Conservation (phyloP, 2,329 filamentous ascomycete genomes). For the Nigrograna mackinnonii region DNA sequence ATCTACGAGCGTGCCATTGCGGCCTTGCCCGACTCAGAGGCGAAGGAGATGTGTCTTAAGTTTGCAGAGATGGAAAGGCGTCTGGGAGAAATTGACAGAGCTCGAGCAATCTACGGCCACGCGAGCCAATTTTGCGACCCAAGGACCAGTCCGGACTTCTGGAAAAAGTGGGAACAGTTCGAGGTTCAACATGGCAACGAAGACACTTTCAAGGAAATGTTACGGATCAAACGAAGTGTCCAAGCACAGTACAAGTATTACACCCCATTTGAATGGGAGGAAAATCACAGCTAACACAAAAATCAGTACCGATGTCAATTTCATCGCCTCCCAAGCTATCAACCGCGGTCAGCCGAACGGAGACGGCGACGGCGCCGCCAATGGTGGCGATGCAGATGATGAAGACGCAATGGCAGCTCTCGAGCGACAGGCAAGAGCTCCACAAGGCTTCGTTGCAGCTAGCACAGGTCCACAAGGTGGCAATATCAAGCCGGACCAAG, state of each 20-base stretch:
- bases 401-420: slow-evolving; percentile 87
- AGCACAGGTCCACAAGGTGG: slow-evolving; percentile 73
- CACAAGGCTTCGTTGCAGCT: slow-evolving; percentile 87
- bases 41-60: slow-evolving; percentile 97
- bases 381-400: slow-evolving; percentile 53
- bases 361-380: slow-evolving; percentile 46
- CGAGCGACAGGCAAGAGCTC: slow-evolving; percentile 85
- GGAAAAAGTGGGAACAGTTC: slow-evolving; percentile 96
- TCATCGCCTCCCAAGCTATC: slow-evolving; percentile 94
- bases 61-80: slow-evolving; percentile 96
- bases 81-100: slow-evolving; percentile 90
- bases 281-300: too few species aligned
- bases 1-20: slow-evolving; percentile 97
- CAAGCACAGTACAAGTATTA: slow-evolving; percentile 91
- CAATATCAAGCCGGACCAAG: slow-evolving; percentile 50
- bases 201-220: slow-evolving; percentile 99
- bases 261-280: too few species aligned
- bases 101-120: slow-evolving; percentile 93
- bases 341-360: slow-evolving; percentile 73
- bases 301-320: slow-evolving; percentile 86
- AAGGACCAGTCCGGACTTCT: slow-evolving; percentile 85
- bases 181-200: slow-evolving; percentile 98
- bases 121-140: slow-evolving; percentile 98
- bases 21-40: slow-evolving; percentile 89
- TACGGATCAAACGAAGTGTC: slow-evolving; percentile 94